Percentiles rank a stretch among this genome's conserved stretches.
Evolutionary conservation across 192 early-diverging fungal species (phyloP).

Genomic region (Martensiomyces pterosporus): DNA sequence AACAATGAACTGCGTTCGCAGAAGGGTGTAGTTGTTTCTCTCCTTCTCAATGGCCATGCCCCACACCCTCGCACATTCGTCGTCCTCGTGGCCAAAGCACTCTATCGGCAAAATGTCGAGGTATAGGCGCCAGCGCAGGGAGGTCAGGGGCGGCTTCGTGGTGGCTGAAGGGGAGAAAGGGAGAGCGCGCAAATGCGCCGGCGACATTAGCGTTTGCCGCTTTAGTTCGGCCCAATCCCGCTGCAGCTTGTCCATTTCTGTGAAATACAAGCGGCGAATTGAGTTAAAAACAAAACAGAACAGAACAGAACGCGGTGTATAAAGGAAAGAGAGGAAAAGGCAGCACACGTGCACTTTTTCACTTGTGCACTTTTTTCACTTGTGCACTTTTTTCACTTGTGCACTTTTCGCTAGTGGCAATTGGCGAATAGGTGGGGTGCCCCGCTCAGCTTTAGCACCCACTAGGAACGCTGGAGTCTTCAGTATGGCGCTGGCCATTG

Average conservation of each 20-base stretch:
- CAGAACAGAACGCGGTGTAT: too few species aligned
- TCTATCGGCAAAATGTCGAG: constrained; percentile 33
- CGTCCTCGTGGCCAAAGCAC: constrained; percentile 29
- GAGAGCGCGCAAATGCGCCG: constrained; percentile 17
- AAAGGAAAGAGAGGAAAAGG: neutral
- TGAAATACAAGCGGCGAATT: too few species aligned
- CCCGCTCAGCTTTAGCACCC: too few species aligned
- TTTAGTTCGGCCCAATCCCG: constrained; percentile 26
- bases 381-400: too few species aligned
- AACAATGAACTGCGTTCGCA: constrained; percentile 19
- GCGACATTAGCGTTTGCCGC: constrained; percentile 28
- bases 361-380: too few species aligned
- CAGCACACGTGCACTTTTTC: too few species aligned
- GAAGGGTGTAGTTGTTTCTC: constrained; percentile 26
- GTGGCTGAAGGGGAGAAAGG: constrained; percentile 9
- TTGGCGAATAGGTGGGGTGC: too few species aligned
- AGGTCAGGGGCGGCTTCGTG: constrained; percentile 21
- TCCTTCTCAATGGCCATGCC: constrained; percentile 15
- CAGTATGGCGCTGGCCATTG: too few species aligned
- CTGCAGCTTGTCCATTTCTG: constrained; percentile 8
- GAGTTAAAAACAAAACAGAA: neutral
- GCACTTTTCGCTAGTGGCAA: too few species aligned
- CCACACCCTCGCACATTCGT: constrained; percentile 25
- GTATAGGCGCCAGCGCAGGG: constrained; percentile 41
- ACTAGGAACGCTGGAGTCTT: too few species aligned